Evolutionary conservation across 2,329 filamentous ascomycete species (phyloP).

Genomic region (Penicillium sp.): DNA sequence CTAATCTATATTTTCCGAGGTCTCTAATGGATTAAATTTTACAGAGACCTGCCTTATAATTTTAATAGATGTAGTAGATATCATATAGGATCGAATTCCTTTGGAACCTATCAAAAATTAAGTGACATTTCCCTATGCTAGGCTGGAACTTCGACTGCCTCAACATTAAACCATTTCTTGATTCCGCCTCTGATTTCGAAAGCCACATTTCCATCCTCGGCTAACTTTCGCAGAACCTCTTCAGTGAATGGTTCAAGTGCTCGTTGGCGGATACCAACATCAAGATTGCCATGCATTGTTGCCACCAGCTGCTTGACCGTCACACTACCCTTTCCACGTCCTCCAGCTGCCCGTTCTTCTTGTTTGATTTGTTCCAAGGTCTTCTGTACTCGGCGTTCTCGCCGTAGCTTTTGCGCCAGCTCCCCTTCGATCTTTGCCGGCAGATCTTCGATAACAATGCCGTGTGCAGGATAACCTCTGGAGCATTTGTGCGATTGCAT

Average conservation of each 20-base stretch:
- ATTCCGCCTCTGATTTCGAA: slow-evolving; percentile 37
- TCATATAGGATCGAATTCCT: no score
- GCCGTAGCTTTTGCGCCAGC: slow-evolving; percentile 36
- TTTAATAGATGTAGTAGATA: no score
- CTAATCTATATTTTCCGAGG: no score
- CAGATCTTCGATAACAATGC: slow-evolving; percentile 36
- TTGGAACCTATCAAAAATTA: no score
- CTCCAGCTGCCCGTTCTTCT: neutral
- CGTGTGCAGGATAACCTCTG: slow-evolving; percentile 53
- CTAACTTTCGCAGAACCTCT: slow-evolving; percentile 9
- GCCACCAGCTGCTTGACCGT: neutral
- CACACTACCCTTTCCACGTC: neutral
- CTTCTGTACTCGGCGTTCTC: slow-evolving; percentile 47
- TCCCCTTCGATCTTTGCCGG: neutral
- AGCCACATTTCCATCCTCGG: slow-evolving; percentile 33
- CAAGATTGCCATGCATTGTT: slow-evolving; percentile 30
- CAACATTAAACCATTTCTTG: neutral
- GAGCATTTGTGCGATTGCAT: slow-evolving; percentile 43
- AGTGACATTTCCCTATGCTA: no score
- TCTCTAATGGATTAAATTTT: no score
- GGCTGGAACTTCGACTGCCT: no score
- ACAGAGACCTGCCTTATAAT: no score
- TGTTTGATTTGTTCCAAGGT: slow-evolving; percentile 30
- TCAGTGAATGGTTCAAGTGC: slow-evolving; percentile 52
- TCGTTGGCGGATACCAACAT: slow-evolving; percentile 43